Evolutionary conservation across 495 filamentous ascomycete genomes (phyloP).

Genomic region (Penicillium fimorum): DNA sequence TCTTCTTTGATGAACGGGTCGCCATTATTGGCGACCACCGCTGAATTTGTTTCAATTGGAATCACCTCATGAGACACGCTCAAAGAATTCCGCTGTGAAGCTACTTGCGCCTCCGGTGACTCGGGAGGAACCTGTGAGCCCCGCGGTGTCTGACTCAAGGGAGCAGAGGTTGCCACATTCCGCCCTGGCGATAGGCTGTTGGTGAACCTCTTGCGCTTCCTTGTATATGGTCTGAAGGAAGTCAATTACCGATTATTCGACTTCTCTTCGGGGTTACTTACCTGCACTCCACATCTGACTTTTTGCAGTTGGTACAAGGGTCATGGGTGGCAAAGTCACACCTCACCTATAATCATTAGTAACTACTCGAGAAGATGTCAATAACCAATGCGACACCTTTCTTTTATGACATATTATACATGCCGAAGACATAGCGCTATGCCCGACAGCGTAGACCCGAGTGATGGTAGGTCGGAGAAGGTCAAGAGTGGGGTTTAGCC

Average conservation of each 20-base stretch:
- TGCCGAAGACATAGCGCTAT: slow-evolving; percentile 26
- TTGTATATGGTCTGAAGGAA: slow-evolving; percentile 23
- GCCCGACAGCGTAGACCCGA: slow-evolving; percentile 2
- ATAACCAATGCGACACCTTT: slow-evolving; percentile 17
- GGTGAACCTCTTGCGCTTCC: slow-evolving; percentile 32
- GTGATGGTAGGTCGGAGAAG: slow-evolving; percentile 16
- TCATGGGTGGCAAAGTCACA: slow-evolving; percentile 31
- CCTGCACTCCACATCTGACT: slow-evolving; percentile 30
- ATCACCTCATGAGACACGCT: slow-evolving; percentile 6
- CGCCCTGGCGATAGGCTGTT: slow-evolving; percentile 30
- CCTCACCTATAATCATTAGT: slow-evolving; percentile 19
- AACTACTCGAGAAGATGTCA: slow-evolving; percentile 1
- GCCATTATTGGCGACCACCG: slow-evolving; percentile 12
- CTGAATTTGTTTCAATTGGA: background rate
- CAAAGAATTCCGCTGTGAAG: slow-evolving; percentile 4
- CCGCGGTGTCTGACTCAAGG: slow-evolving; percentile 20
- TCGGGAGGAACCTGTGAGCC: slow-evolving; percentile 23
- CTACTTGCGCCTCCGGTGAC: slow-evolving; percentile 8
- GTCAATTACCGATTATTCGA: background rate
- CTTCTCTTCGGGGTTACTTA: slow-evolving; percentile 8
- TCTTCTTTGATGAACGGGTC: slow-evolving; percentile 30
- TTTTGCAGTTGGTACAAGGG: slow-evolving; percentile 32
- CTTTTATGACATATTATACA: slow-evolving; percentile 34
- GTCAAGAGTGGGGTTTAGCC: slow-evolving; percentile 23
- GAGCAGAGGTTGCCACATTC: slow-evolving; percentile 14